Percentiles rank a stretch among this genome's conserved stretches.
These are phyloP conservation scores for Calonectria leucothoes DNA, from an alignment of 2,329 filamentous ascomycete genomes.

Conservation along the genomic window DNA sequence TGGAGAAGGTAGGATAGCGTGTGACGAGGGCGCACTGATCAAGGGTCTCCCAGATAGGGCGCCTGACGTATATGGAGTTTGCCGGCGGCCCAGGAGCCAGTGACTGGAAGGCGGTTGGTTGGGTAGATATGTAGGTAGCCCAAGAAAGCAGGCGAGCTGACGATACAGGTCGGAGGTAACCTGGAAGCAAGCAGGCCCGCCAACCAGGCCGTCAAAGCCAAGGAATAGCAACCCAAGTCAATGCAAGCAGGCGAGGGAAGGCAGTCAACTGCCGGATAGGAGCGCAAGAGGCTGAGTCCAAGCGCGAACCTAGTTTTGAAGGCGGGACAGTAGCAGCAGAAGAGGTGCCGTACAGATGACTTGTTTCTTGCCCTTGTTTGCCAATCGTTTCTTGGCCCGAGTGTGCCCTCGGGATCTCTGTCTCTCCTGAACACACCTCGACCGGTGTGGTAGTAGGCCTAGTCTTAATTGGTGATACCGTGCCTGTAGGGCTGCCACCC, in stretches of 20 bases:
- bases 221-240: not conserved
- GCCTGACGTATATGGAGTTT: not conserved
- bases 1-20: not conserved
- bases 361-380: not conserved
- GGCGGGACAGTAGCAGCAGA: not conserved
- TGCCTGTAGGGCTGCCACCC: conserved; percentile 15
- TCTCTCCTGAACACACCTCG: not conserved
- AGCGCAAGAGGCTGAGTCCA: not conserved
- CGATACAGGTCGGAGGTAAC: not conserved
- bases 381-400: not conserved
- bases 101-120: not conserved
- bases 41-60: not conserved
- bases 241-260: not conserved
- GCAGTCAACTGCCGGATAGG: not conserved
- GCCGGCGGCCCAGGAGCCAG: not conserved
- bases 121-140: not conserved
- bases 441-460: not conserved
- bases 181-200: not conserved
- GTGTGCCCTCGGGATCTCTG: not conserved
- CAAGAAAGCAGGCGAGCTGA: not conserved
- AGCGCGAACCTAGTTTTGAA: not conserved
- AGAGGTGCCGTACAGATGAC: not conserved
- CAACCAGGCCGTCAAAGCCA: not conserved
- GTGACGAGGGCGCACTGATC: not conserved
- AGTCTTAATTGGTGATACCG: not conserved